Conservation (phyloP, 2,329 filamentous ascomycete species). For the Microcera coccophila region DNA sequence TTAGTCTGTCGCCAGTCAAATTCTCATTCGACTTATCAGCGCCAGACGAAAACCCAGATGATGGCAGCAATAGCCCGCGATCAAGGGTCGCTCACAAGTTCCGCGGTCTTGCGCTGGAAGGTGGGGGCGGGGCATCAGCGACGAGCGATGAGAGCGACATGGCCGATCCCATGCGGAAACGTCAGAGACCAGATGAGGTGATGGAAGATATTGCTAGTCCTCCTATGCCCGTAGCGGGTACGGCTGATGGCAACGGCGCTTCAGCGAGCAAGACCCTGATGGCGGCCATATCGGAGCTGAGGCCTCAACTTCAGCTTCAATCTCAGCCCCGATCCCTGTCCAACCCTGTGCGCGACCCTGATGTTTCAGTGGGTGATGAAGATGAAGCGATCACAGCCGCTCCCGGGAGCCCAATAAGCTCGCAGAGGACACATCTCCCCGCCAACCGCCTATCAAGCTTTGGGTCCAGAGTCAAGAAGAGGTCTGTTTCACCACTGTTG, state of each 20-base stretch:
- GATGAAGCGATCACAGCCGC: not conserved
- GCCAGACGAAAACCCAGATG: conserved; percentile 33
- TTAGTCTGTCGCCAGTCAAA: conserved; percentile 31
- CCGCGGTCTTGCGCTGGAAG: conserved; percentile 45
- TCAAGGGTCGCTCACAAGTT: conserved; percentile 51
- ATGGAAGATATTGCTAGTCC: conserved; percentile 25
- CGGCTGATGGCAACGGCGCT: not conserved
- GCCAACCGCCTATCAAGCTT: conserved; percentile 39
- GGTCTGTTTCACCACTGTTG: conserved; percentile 39
- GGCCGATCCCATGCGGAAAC: conserved; percentile 35
- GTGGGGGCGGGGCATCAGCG: conserved; percentile 37
- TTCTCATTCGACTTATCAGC: conserved; percentile 46
- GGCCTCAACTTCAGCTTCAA: too few relatives aligned
- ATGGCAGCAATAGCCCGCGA: conserved; percentile 51
- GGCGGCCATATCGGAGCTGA: too few relatives aligned
- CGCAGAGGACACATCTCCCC: conserved; percentile 36
- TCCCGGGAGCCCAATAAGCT: conserved; percentile 5
- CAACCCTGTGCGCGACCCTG: not conserved
- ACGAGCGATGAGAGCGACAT: conserved; percentile 28
- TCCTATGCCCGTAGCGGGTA: not conserved
- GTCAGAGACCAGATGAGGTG: conserved; percentile 32
- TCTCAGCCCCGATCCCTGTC: too few relatives aligned
- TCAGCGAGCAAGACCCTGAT: not conserved
- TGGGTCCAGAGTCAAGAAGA: conserved; percentile 34
- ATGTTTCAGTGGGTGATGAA: not conserved